These are phyloP conservation scores for Candida suzukii DNA, from an alignment of 805 yeast genomes.

Conservation along the genomic window DNA sequence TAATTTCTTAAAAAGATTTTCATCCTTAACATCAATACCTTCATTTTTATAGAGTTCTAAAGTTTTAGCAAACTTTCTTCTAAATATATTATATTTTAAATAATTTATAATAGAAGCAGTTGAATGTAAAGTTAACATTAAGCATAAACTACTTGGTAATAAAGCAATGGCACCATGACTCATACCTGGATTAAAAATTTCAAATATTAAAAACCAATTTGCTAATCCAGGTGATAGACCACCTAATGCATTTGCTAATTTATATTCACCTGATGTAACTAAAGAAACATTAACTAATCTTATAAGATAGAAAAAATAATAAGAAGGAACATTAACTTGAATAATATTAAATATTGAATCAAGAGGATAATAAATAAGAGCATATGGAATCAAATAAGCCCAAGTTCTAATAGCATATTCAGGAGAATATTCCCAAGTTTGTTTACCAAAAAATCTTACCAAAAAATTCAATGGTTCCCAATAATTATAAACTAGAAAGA, in stretches of 20 bases:
- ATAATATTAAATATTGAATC: slow-evolving; percentile 4
- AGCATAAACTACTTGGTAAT: slow-evolving; percentile 75
- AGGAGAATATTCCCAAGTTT: slow-evolving; percentile 96
- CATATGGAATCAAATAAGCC: slow-evolving; percentile 57
- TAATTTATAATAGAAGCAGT: slow-evolving; percentile 30
- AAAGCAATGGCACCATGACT: slow-evolving; percentile 83
- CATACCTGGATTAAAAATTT: slow-evolving; percentile 70
- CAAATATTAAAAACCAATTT: slow-evolving; percentile 55
- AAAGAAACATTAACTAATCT: slow-evolving; percentile 36
- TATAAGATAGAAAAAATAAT: slow-evolving; percentile 43
- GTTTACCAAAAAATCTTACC: slow-evolving; percentile 78
- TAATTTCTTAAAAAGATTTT: slow-evolving; percentile 6
- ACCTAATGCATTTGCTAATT: slow-evolving; percentile 36
- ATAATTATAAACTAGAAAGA: slow-evolving; percentile 56
- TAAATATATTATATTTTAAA: slow-evolving; percentile 19
- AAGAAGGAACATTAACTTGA: slow-evolving; percentile 10
- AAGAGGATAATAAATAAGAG: slow-evolving; percentile 17
- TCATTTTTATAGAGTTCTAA: slow-evolving; percentile 9
- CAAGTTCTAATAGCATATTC: slow-evolving; percentile 83
- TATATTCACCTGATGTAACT: slow-evolving; percentile 45
- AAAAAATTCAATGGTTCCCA: slow-evolving; percentile 89
- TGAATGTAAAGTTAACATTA: slow-evolving; percentile 43
- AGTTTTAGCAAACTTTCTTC: slow-evolving; percentile 8
- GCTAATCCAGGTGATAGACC: slow-evolving; percentile 35
- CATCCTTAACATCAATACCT: slow-evolving; percentile 8